These are phyloP conservation scores for Cutaneotrichosporon sp. DNA, from an alignment of 1,284 basidiomycete species.

Conservation along the genomic window DNA sequence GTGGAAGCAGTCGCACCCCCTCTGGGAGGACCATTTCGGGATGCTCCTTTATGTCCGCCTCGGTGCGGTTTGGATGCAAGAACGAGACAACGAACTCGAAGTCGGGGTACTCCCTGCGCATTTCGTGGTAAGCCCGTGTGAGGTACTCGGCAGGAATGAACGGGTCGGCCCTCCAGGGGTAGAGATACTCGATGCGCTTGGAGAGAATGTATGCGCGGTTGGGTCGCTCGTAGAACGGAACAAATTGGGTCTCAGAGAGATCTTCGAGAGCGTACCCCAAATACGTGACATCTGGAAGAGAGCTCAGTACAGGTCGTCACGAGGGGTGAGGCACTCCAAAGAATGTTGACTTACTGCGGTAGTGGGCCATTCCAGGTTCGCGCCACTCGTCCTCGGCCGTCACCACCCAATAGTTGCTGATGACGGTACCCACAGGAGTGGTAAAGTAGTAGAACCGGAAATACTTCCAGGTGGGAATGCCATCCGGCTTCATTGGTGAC, in stretches of 20 bases:
- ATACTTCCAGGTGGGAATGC: constrained; percentile 29
- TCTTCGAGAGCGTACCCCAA: constrained; percentile 14
- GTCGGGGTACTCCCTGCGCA: constrained; percentile 19
- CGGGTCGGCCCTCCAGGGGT: constrained; percentile 6
- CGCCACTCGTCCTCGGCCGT: constrained; percentile 2
- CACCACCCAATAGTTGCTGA: constrained; percentile 18
- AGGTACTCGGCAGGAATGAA: constrained; percentile 8
- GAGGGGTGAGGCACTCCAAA: not conserved
- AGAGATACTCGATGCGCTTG: constrained; percentile 23
- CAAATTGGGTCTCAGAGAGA: not conserved
- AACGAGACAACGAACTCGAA: constrained; percentile 25
- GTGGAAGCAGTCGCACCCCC: constrained; percentile 18
- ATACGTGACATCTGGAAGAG: not conserved
- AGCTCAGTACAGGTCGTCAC: not conserved
- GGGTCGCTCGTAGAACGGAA: constrained; percentile 13
- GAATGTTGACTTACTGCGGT: not conserved
- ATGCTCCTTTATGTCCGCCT: not conserved
- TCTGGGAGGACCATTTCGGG: constrained; percentile 9
- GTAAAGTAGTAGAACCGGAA: constrained; percentile 25
- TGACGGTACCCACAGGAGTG: constrained; percentile 9
- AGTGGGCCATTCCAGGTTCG: not conserved
- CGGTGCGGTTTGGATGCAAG: constrained; percentile 10
- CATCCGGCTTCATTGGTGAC: constrained; percentile 9
- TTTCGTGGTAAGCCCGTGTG: constrained; percentile 16
- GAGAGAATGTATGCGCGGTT: constrained; percentile 23